phyloP scores from a whole-genome alignment of 306 rosid genomes.

The Quercus rubra region DNA sequence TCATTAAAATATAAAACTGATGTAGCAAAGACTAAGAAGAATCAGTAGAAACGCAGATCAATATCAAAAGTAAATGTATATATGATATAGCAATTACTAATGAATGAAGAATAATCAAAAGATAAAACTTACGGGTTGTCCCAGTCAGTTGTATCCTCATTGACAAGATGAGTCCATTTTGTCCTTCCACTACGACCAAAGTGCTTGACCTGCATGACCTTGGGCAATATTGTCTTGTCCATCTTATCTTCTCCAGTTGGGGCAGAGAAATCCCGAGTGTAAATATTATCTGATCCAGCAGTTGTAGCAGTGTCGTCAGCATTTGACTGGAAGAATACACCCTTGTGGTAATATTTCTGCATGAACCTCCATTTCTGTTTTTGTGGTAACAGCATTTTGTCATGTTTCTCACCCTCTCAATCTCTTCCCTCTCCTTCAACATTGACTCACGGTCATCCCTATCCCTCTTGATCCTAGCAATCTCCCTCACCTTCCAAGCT shows the following conservation, averaged over 20 bases:
- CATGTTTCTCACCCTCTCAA: slow-evolving; percentile 90
- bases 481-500: slow-evolving; percentile 94
- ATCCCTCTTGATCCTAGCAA: slow-evolving; percentile 90
- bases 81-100: not conserved
- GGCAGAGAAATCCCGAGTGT: slow-evolving; percentile 79
- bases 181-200: slow-evolving; percentile 98
- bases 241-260: slow-evolving; percentile 97
- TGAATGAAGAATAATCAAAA: not conserved
- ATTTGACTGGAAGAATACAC: slow-evolving; percentile 84
- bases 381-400: slow-evolving; percentile 47
- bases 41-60: not conserved
- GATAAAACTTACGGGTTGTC: slow-evolving; percentile 78
- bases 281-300: slow-evolving; percentile 53
- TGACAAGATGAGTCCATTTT: slow-evolving; percentile 97
- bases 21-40: not conserved
- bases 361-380: slow-evolving; percentile 94
- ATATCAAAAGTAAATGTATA: not conserved
- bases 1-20: not conserved
- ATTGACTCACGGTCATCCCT: slow-evolving; percentile 81
- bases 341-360: slow-evolving; percentile 98
- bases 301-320: slow-evolving; percentile 55
- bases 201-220: slow-evolving; percentile 99
- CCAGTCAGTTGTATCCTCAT: slow-evolving; percentile 97
- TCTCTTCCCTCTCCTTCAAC: slow-evolving; percentile 86
- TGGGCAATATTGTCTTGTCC: slow-evolving; percentile 94